Conservation (phyloP, 805 yeast species). For the Lipomyces starkeyi region DNA sequence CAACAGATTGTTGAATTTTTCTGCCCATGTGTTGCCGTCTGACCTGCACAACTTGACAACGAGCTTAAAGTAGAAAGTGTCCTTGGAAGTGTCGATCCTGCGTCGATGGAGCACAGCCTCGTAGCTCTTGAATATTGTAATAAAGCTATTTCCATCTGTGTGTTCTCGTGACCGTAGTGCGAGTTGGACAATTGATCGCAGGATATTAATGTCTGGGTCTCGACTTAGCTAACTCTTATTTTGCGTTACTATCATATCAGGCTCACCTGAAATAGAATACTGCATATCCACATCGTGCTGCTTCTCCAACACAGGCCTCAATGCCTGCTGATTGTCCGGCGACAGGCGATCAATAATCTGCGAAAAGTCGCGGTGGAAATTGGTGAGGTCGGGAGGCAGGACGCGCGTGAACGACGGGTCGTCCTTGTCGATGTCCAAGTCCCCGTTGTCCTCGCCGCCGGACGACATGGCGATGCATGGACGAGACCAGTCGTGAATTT, state of each 20-base stretch:
- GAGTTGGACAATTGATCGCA: constrained; percentile 32
- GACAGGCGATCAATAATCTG: not conserved
- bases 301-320: constrained; percentile 20
- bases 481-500: not conserved
- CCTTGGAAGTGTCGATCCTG: constrained; percentile 29
- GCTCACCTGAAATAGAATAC: constrained; percentile 24
- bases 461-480: constrained; percentile 2
- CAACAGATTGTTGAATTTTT: constrained; percentile 28
- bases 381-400: constrained; percentile 22
- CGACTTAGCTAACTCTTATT: not conserved
- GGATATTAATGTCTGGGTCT: constrained; percentile 30
- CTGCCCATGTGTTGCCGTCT: constrained; percentile 32
- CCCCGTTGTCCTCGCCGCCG: constrained; percentile 9
- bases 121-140: constrained; percentile 29
- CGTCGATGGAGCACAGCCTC: constrained; percentile 31
- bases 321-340: constrained; percentile 11
- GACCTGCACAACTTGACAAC: constrained; percentile 30
- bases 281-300: constrained; percentile 12
- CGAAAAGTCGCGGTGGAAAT: constrained; percentile 23
- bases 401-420: constrained; percentile 28
- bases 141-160: constrained; percentile 22
- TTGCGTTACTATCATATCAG: too few relatives aligned
- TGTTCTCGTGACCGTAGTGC: constrained; percentile 25
- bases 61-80: constrained; percentile 29
- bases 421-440: constrained; percentile 11